Conservation (phyloP, 371 early-diverging fungal species). For the Lichtheimia hyalospora region DNA sequence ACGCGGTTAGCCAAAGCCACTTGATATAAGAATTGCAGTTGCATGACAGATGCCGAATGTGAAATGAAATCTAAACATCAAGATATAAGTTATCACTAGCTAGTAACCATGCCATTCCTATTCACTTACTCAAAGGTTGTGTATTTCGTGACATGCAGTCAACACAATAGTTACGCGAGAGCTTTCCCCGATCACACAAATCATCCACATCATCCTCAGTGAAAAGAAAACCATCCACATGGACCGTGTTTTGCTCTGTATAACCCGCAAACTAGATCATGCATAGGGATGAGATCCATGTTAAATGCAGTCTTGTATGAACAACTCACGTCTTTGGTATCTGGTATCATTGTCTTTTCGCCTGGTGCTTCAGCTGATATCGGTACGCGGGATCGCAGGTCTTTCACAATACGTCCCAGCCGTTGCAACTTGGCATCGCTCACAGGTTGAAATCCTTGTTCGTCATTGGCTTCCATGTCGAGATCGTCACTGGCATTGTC, state of each 20-base stretch:
- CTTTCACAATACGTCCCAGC: constrained; percentile 53
- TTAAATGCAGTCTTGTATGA: background rate
- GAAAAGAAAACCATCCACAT: constrained; percentile 67
- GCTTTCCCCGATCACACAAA: constrained; percentile 58
- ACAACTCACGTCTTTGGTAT: constrained; percentile 44
- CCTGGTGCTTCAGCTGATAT: constrained; percentile 64
- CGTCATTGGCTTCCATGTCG: constrained; percentile 26
- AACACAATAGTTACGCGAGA: constrained; percentile 63
- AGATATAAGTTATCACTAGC: background rate
- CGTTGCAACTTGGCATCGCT: constrained; percentile 43
- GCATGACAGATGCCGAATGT: constrained; percentile 62
- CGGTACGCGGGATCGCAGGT: constrained; percentile 54
- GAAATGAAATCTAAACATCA: constrained; percentile 58
- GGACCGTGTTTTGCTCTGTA: constrained; percentile 57
- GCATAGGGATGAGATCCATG: background rate
- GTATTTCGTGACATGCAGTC: constrained; percentile 59
- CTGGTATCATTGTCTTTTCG: constrained; percentile 56
- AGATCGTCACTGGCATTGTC: constrained; percentile 20
- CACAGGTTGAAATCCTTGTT: constrained; percentile 35
- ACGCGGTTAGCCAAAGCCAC: constrained; percentile 48
- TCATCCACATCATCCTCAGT: constrained; percentile 69
- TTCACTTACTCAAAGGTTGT: constrained; percentile 42
- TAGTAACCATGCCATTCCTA: background rate
- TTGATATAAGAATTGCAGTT: constrained; percentile 62
- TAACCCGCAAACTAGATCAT: constrained; percentile 50